Evolutionary conservation across 1,284 basidiomycete species (phyloP), one percentile per base, ranked within the genome.

Genomic region (Pseudozyma thailandica): DNA sequence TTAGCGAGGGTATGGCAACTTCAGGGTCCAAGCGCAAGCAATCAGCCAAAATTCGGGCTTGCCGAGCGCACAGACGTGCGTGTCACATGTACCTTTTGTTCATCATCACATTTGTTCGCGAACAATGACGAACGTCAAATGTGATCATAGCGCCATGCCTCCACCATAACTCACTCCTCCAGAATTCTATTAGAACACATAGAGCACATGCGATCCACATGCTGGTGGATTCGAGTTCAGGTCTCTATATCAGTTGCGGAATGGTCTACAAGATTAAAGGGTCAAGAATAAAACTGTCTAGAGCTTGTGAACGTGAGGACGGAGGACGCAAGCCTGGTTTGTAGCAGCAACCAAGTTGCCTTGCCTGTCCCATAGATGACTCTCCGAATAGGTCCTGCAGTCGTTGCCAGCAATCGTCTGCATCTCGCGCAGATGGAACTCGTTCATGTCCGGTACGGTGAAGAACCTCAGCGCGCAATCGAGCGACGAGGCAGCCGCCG

Each of bases 401-500:
- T 73, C 70, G 30, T 63, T 63, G 4, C 58, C 71, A 15, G 51
- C 25, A 6, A 71, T 43, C 1, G 78, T 68, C 44, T 60, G 59
- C 53, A 74, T 65, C 58, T 80, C 78, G 16, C 78, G 55, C 23
- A 79, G 27, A 23, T 70, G 65, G 31, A 58, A 80, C 20, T 60
- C 43, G 47, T 75, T 62, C 43, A 73, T 49, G 18, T 80, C 68
- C 3, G 61, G 57, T 5, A 75, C 74, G 1, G 56, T 44, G 52
- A 76, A 74, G 55, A 74, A 79, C 43, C 81, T 76, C 35, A 77
- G 35, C 1, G 77, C 72, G 48, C 75, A 74, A 31, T 82, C 81
- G 21, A 82, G 35, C 25, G 78, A 69, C 20, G 74, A 76, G 2
- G 51, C 70, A 0, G 72, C 70, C 21, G 38, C 46, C 0, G 75